phyloP scores from a whole-genome alignment of 31 red algal genomes.

The Bonnemaisonia californica region DNA sequence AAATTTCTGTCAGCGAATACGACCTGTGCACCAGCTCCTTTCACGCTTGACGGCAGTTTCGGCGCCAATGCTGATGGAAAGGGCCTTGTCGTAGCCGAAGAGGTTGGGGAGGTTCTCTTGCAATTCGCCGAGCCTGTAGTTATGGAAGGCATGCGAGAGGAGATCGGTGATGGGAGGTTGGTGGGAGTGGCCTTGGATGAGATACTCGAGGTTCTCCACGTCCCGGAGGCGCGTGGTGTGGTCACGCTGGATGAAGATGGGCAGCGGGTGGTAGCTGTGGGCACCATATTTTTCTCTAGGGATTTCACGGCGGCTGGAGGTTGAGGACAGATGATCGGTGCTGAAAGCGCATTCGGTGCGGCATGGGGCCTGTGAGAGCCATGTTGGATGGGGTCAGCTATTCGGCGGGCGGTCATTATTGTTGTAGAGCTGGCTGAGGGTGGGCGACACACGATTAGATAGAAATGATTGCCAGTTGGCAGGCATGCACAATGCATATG shows the following conservation, averaged over 20 bases:
- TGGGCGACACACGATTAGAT: no score
- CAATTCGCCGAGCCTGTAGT: constrained; percentile 80
- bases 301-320: constrained; percentile 35
- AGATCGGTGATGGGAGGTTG: constrained; percentile 83
- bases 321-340: constrained; percentile 25
- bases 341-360: not conserved
- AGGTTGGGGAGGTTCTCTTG: constrained; percentile 61
- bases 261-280: constrained; percentile 95
- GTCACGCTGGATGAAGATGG: constrained; percentile 85
- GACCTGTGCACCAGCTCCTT: constrained; percentile 81
- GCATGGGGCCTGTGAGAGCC: no score
- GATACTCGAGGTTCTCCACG: constrained; percentile 79
- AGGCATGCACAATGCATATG: no score
- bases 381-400: no score
- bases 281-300: constrained; percentile 79
- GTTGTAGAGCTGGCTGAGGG: no score
- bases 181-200: constrained; percentile 98
- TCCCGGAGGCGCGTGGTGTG: constrained; percentile 89
- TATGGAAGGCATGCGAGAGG: constrained; percentile 96
- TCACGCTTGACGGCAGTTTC: constrained; percentile 97
- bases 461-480: no score
- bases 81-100: constrained; percentile 84
- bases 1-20: constrained; percentile 95
- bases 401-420: no score
- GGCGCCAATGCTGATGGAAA: constrained; percentile 95